Base-by-base conservation (phyloP, 2,329 filamentous ascomycete species). In the Aspergillus novofumigatus region DNA sequence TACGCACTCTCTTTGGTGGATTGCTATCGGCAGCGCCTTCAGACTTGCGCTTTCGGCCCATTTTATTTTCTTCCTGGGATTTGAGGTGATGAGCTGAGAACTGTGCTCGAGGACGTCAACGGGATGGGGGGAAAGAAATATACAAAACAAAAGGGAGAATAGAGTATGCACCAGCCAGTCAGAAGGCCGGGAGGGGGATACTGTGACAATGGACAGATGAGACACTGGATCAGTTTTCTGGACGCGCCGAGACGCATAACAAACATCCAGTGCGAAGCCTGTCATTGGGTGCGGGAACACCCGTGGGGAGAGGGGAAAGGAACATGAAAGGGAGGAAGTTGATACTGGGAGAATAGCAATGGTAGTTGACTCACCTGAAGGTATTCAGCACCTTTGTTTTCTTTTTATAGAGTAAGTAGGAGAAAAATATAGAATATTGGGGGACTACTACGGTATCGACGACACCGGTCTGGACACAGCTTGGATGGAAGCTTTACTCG, bases 31-130 rank as follows among this genome's bases (percentile, higher is more conserved):
- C 48, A 10, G 51, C 59, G 45, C 48, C 56, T 23, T 55, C 49
- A 1, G 56, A 59, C 38, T 54, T 52, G 53, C 61, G 61, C 52
- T 62, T 61, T 41, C 44, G 52, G 41, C 57, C 57, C 61, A 63
- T 63, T 42, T 14, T 54, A 17, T 17, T 23, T 26, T 17, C n/a
- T 20, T 23, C 6, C 14, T 23, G 49, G 41, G 21, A 32, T 8
- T 20, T 28, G 17, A 26, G 3, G 41, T 23, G 47, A 51, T 21
- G 38, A 20, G n/a, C 20, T n/a, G 29, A 51, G 44, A 44, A 4
- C 21, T 11, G 21, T 26, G 21, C 11, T 23, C 44, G 23, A 47
- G 21, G 21, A 14, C 4, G 21, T 23, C 9, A 2, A 23, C 20
- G 41, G 32, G 21, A 35, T 9, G 23, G 25, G 6, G 32, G 32